Evolutionary conservation across 192 early-diverging fungal genomes (phyloP).

Genomic region (Rhizoclosmatium sp.): DNA sequence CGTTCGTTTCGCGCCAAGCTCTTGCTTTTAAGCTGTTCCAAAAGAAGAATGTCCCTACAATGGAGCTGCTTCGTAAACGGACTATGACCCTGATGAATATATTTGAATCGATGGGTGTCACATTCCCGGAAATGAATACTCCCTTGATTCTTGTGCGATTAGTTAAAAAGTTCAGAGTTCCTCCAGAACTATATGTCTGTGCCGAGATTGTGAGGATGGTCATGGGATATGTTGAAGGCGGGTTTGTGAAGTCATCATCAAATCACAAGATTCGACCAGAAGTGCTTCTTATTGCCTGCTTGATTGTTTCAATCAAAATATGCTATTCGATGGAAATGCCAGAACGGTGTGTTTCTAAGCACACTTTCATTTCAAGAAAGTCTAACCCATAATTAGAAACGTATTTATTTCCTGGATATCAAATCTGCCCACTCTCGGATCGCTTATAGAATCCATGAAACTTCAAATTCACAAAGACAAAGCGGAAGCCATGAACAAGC

Average conservation of each 20-base stretch:
- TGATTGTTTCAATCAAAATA: slow-evolving; percentile 26
- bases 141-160: slow-evolving; percentile 28
- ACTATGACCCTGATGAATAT: background rate
- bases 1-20: slow-evolving; percentile 4
- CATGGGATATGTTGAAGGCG: background rate
- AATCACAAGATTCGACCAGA: background rate
- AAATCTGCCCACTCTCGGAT: slow-evolving; percentile 25
- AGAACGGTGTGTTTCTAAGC: background rate
- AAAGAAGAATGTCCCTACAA: slow-evolving; percentile 5
- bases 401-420: slow-evolving; percentile 31
- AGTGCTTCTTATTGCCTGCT: slow-evolving; percentile 5
- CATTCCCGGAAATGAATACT: slow-evolving; percentile 12
- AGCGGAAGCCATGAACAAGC: slow-evolving; percentile 4
- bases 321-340: slow-evolving; percentile 13
- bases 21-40: slow-evolving; percentile 12
- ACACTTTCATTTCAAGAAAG: background rate
- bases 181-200: slow-evolving; percentile 19
- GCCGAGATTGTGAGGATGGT: slow-evolving; percentile 15
- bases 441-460: slow-evolving; percentile 2
- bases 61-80: background rate
- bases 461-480: background rate
- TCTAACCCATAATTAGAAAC: background rate
- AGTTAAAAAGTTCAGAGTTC: slow-evolving; percentile 5
- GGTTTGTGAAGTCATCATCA: background rate
- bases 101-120: background rate